phyloP scores from a whole-genome alignment of 371 early-diverging fungal genomes.

The Blakeslea trispora region DNA sequence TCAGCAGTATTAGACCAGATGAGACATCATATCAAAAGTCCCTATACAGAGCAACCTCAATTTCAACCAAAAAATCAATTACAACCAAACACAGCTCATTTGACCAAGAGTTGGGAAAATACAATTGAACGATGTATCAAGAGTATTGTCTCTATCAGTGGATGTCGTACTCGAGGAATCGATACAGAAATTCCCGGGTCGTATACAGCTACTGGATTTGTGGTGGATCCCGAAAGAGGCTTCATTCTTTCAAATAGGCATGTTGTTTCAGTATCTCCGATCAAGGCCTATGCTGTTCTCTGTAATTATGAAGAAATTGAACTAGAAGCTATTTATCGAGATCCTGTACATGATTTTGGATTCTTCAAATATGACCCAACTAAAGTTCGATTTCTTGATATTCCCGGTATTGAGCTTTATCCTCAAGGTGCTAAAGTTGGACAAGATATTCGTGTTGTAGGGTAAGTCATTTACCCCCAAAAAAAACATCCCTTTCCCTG shows the following conservation, averaged over 20 bases:
- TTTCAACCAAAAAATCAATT: background rate
- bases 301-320: conserved; percentile 91
- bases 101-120: conserved; percentile 59
- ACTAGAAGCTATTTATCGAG: conserved; percentile 76
- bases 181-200: conserved; percentile 87
- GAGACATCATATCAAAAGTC: no score
- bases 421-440: conserved; percentile 81
- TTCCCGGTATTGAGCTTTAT: conserved; percentile 68
- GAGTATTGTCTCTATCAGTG: conserved; percentile 85
- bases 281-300: conserved; percentile 77
- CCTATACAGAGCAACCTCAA: background rate
- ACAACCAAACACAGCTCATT: background rate
- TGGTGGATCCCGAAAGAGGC: conserved; percentile 83
- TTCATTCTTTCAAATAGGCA: conserved; percentile 92
- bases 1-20: no score
- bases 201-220: conserved; percentile 87
- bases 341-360: conserved; percentile 94
- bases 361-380: conserved; percentile 82
- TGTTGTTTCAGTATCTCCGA: conserved; percentile 84
- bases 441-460: conserved; percentile 82
- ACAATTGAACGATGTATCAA: conserved; percentile 75
- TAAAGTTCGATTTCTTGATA: conserved; percentile 70
- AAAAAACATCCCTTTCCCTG: no score
- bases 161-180: conserved; percentile 79
- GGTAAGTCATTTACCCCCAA: no score